phyloP scores from a whole-genome alignment of 2,329 filamentous ascomycete genomes.

The Akanthomyces muscarius region DNA sequence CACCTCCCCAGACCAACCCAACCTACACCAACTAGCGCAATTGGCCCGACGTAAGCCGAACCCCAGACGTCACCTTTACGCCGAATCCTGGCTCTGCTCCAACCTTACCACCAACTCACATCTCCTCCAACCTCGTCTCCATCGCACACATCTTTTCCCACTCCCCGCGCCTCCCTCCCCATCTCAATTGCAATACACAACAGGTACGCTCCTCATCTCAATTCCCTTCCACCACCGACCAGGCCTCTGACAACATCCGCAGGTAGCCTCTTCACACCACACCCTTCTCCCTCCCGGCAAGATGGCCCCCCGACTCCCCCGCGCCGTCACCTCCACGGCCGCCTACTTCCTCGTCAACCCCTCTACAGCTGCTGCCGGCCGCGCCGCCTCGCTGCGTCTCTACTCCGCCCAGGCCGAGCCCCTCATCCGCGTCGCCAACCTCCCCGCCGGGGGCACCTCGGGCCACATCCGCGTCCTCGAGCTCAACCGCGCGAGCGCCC shows the following conservation, averaged over 20 bases:
- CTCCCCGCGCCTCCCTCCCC: neutral
- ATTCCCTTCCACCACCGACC: neutral
- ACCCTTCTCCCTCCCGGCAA: neutral
- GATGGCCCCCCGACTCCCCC: conserved; percentile 14
- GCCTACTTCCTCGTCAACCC: conserved; percentile 26
- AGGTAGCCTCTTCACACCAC: neutral
- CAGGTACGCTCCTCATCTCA: neutral
- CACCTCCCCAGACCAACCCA: neutral
- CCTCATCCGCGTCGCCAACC: conserved; percentile 65
- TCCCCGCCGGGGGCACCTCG: conserved; percentile 73
- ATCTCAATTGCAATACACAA: neutral
- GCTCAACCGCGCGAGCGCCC: conserved; percentile 76
- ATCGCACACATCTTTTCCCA: neutral
- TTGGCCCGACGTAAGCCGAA: conserved; percentile 17
- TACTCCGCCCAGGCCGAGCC: conserved; percentile 48
- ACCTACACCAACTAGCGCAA: neutral
- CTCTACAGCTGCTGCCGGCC: conserved; percentile 19
- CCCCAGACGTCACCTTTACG: neutral
- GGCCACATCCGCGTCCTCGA: conserved; percentile 86
- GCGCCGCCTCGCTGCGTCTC: conserved; percentile 22
- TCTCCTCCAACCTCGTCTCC: neutral
- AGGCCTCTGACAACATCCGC: neutral
- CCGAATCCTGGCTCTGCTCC: neutral
- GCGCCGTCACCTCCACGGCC: conserved; percentile 11
- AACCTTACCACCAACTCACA: neutral